Percentiles rank a stretch among this genome's conserved stretches.
Evolutionary conservation across 2,329 filamentous ascomycete species (phyloP).

Genomic region (Sclerotinia spermophila): DNA sequence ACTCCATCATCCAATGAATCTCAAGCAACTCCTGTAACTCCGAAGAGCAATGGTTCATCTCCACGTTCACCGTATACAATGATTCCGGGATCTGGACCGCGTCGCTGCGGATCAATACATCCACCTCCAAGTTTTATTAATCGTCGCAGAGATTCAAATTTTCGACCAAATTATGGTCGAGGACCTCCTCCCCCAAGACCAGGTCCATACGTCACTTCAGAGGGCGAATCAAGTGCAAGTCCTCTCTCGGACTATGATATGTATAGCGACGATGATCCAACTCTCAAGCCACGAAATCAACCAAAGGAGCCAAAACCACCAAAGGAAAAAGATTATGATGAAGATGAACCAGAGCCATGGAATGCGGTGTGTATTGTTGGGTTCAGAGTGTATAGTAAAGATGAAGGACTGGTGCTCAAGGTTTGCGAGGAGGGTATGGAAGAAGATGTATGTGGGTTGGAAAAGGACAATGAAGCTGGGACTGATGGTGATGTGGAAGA

Average conservation of each 20-base stretch:
- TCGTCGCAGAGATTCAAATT: not conserved
- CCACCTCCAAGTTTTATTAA: slow-evolving; percentile 21
- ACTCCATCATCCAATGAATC: slow-evolving; percentile 22
- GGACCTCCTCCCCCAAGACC: slow-evolving; percentile 34
- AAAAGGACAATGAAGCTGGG: slow-evolving; percentile 20
- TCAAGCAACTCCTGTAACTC: slow-evolving; percentile 29
- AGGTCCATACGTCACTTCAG: slow-evolving; percentile 37
- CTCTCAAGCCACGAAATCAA: slow-evolving; percentile 45
- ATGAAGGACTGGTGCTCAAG: slow-evolving; percentile 40
- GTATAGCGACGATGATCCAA: slow-evolving; percentile 57
- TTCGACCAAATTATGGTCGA: not conserved
- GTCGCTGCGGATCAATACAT: slow-evolving; percentile 17
- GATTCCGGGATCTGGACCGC: not conserved
- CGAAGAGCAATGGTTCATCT: slow-evolving; percentile 24
- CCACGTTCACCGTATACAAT: slow-evolving; percentile 5
- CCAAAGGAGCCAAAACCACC: slow-evolving; percentile 24
- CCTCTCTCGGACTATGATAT: slow-evolving; percentile 57
- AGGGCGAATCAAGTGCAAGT: slow-evolving; percentile 56
- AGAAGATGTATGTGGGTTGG: not conserved
- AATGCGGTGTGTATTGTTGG: slow-evolving; percentile 44
- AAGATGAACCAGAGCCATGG: slow-evolving; percentile 41
- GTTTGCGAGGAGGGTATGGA: slow-evolving; percentile 27
- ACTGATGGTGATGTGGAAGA: slow-evolving; percentile 30
- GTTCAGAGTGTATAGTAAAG: slow-evolving; percentile 43
- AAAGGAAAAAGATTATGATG: slow-evolving; percentile 31